Base-by-base conservation (phyloP, 257 asterid species). In the Solanum gandarillasii region DNA sequence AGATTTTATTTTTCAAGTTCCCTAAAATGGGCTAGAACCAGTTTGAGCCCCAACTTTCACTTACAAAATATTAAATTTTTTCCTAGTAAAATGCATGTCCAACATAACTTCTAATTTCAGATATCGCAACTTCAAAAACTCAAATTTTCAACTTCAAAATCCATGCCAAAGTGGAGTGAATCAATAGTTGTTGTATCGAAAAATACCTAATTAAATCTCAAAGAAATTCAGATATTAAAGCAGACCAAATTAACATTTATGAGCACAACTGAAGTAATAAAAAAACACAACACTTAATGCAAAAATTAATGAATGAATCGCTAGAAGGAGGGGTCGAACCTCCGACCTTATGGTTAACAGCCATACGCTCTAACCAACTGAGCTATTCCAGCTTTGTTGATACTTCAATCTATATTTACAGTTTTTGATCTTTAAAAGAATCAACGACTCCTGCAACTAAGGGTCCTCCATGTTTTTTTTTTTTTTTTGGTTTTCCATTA, bases 321-420 rank as follows among this genome's bases (percentile, higher is more conserved):
- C 95, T 93, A 93, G 93, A 93, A 91, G 94, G 91, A 93, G 93
- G 94, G 94, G 76, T 93, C 85, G 94, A 93, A 96, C 99, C 98
- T 97, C 98, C 95, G 98, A 96, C 99, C 99, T 97, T 95, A 98
- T 97, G 98, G 99, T 96, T 96, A 96, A 95, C 98, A 97, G 98
- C 98, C 99, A 97, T 99, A 97, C 99, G 98, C 98, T 97, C 99
- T 97, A 97, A 91, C 99, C 98, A 96, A 92, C 99, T 97, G 99
- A 96, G 98, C 97, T 94, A 97, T 95, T 96, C 99, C 99, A 97
- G 98, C 99, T 90, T 10, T 18, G 7, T 1, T 5, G 29, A 1
- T 16, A 0, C 0, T 2, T 2, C 0, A 7, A 0, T 27, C 20
- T 38, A 3, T 76, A 12, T 4, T 46, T 0, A 12, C 0, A 0